Evolutionary conservation across 2,329 filamentous ascomycete genomes (phyloP).

Genomic region (Cordyceps fumosorosea): DNA sequence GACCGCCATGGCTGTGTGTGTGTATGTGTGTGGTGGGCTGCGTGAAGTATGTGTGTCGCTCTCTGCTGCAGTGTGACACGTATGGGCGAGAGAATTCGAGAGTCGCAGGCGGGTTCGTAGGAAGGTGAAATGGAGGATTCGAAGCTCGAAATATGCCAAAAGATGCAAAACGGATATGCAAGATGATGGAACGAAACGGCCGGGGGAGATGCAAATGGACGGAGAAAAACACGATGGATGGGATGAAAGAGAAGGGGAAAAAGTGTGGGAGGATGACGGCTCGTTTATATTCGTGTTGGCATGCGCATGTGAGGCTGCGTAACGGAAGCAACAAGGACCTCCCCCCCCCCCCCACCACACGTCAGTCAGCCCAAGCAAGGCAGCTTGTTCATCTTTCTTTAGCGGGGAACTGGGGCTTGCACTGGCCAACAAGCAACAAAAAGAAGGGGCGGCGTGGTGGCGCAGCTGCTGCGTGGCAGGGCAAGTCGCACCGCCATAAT

Average conservation of each 20-base stretch:
- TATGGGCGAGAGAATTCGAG: not conserved
- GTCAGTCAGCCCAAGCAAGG: not conserved
- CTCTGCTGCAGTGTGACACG: not conserved
- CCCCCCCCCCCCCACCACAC: no score
- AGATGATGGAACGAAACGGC: not conserved
- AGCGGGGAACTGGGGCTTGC: slow-evolving; percentile 1
- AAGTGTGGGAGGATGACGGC: not conserved
- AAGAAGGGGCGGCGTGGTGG: not conserved
- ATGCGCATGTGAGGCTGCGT: not conserved
- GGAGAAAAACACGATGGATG: not conserved
- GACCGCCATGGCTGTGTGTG: slow-evolving; percentile 44
- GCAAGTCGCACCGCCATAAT: not conserved
- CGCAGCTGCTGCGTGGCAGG: not conserved
- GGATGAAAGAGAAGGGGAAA: not conserved
- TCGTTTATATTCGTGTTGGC: slow-evolving; percentile 2
- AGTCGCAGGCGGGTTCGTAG: not conserved
- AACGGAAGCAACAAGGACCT: not conserved
- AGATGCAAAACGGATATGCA: not conserved
- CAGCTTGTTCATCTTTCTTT: not conserved
- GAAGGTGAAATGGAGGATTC: not conserved
- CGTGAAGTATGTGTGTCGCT: not conserved
- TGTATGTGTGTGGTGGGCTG: not conserved
- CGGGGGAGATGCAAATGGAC: not conserved
- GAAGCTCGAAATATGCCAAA: not conserved
- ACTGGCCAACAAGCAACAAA: not conserved